A percentile compares a stretch with the other conserved stretches of the same genome.
These are phyloP conservation scores for Rhododendron henanense DNA, from an alignment of 148 eudicot genomes.

Conservation along the genomic window DNA sequence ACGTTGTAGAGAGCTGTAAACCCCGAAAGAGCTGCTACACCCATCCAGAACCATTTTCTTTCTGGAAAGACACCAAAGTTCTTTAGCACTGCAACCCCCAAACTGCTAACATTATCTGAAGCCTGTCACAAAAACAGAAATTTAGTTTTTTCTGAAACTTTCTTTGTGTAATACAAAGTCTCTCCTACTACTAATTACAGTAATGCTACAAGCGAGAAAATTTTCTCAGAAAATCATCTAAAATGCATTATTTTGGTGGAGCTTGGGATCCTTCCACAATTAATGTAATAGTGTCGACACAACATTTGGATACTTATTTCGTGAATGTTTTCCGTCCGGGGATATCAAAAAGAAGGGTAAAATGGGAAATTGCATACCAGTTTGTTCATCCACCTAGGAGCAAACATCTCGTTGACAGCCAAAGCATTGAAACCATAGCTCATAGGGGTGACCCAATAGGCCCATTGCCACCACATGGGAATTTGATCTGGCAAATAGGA, in stretches of 20 bases:
- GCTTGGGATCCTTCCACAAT: background rate
- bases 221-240: background rate
- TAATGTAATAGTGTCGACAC: background rate
- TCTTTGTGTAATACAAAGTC: background rate
- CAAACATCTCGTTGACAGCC: constrained; percentile 83
- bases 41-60: constrained; percentile 81
- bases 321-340: background rate
- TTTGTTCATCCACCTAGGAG: constrained; percentile 91
- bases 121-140: constrained; percentile 39
- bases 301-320: background rate
- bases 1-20: constrained; percentile 59
- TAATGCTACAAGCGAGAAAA: background rate
- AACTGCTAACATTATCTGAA: constrained; percentile 48
- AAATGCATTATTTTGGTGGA: background rate
- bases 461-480: constrained; percentile 87
- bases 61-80: constrained; percentile 53
- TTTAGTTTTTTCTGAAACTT: background rate
- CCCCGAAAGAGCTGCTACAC: constrained; percentile 69
- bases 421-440: constrained; percentile 77
- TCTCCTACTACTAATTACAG: background rate
- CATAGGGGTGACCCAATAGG: constrained; percentile 87
- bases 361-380: constrained; percentile 29
- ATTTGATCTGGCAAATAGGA: constrained; percentile 42
- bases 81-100: constrained; percentile 61
- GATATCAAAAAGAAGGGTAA: background rate